These are phyloP conservation scores for Annona squamosa DNA, from an alignment of 164 flowering plant genomes.

Conservation along the genomic window DNA sequence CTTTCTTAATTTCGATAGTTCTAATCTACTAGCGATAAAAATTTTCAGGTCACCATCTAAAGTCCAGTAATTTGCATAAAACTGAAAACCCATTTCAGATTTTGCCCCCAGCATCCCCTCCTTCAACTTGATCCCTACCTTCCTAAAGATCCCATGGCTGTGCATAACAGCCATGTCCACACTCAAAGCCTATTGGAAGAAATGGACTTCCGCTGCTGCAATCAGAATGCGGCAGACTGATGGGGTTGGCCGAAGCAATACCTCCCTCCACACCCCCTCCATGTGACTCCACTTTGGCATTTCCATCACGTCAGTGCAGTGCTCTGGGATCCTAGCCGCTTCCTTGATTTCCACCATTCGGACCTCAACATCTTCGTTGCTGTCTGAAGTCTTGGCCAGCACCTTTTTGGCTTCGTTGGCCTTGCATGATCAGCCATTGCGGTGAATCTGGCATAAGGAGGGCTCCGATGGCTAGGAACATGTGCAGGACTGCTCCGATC, in stretches of 20 bases:
- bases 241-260: conserved; percentile 55
- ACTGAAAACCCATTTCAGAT: too few relatives aligned
- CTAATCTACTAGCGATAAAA: too few relatives aligned
- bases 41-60: too few relatives aligned
- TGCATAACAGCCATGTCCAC: conserved; percentile 61
- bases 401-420: conserved; percentile 51
- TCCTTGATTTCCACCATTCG: conserved; percentile 57
- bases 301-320: conserved; percentile 35
- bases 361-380: conserved; percentile 38
- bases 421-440: conserved; percentile 73
- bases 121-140: conserved; percentile 42
- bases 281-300: conserved; percentile 33
- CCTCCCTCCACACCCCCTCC: conserved; percentile 57
- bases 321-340: conserved; percentile 51
- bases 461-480: conserved; percentile 35
- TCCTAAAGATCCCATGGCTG: conserved; percentile 56
- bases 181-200: conserved; percentile 67
- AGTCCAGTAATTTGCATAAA: too few relatives aligned
- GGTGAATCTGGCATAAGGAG: conserved; percentile 79
- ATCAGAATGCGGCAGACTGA: conserved; percentile 49
- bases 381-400: conserved; percentile 46
- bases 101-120: conserved; percentile 36
- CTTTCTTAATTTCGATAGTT: too few relatives aligned
- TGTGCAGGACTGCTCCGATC: conserved; percentile 55
- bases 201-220: conserved; percentile 55